Evolutionary conservation across 2,329 filamentous ascomycete species (phyloP).

Genomic region (Elsinoe ampelina): DNA sequence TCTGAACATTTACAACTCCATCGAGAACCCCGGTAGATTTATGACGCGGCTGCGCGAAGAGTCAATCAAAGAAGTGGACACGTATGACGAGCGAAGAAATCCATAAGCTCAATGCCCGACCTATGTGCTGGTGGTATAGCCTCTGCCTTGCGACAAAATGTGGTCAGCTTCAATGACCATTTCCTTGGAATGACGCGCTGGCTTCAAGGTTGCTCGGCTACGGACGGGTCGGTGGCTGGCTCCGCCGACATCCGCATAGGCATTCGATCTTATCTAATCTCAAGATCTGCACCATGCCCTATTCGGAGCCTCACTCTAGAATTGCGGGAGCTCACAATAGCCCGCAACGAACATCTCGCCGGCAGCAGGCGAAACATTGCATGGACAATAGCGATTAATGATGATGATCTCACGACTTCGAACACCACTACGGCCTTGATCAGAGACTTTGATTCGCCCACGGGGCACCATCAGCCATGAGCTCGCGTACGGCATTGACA

Average conservation of each 20-base stretch:
- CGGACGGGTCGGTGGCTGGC: not conserved
- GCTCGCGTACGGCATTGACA: slow-evolving; percentile 41
- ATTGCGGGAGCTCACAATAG: not conserved
- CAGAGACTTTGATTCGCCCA: not conserved
- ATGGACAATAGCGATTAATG: not conserved
- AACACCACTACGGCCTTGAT: not conserved
- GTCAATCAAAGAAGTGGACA: no score
- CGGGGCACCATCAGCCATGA: slow-evolving; percentile 35
- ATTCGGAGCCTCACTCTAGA: slow-evolving; percentile 1
- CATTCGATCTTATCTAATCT: slow-evolving; percentile 1
- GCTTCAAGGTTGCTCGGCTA: not conserved
- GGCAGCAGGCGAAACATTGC: no score
- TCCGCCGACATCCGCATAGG: not conserved
- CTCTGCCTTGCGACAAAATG: not conserved
- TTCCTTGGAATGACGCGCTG: slow-evolving; percentile 4
- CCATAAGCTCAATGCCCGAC: not conserved
- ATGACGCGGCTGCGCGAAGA: no score
- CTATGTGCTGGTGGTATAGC: not conserved
- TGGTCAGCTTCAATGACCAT: slow-evolving; percentile 5
- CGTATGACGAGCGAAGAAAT: not conserved
- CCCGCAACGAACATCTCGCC: not conserved
- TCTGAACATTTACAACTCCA: not conserved
- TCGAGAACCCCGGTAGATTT: no score
- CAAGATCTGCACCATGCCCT: not conserved
- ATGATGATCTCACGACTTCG: slow-evolving; percentile 1